Evolutionary conservation across 1,139 yeast species (phyloP).

Genomic region (Hansenula lynferdii): DNA sequence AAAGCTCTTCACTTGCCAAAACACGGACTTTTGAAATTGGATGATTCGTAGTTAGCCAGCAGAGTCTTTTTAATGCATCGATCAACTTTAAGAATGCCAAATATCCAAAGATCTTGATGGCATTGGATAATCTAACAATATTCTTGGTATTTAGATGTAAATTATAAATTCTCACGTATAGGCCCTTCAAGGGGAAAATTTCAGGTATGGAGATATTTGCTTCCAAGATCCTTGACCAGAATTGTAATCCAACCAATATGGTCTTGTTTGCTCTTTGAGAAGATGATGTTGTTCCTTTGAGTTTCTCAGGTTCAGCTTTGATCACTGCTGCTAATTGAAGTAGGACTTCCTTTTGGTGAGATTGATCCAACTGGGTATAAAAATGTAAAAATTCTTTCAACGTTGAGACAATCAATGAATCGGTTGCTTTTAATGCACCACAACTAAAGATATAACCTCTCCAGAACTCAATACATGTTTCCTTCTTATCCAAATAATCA

Average conservation of each 20-base stretch:
- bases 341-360: constrained; percentile 7
- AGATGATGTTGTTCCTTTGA: constrained; percentile 12
- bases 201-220: constrained; percentile 28
- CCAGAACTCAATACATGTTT: constrained; percentile 39
- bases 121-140: constrained; percentile 28
- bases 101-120: constrained; percentile 34
- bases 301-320: constrained; percentile 10
- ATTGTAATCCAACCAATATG: constrained; percentile 24
- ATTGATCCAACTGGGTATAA: constrained; percentile 18
- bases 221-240: constrained; percentile 27
- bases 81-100: constrained; percentile 20
- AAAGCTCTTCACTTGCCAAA: constrained; percentile 32
- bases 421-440: constrained; percentile 58
- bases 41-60: constrained; percentile 31
- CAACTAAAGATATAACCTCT: constrained; percentile 51
- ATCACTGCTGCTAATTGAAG: constrained; percentile 16
- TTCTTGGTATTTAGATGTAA: constrained; percentile 46
- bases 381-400: constrained; percentile 38
- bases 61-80: constrained; percentile 27
- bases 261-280: constrained; percentile 21
- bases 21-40: constrained; percentile 26
- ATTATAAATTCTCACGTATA: constrained; percentile 52
- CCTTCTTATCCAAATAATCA: constrained; percentile 12
- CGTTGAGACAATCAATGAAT: constrained; percentile 40
- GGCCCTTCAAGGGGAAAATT: constrained; percentile 32